Evolutionary conservation across 768 basidiomycete genomes (phyloP).

Genomic region (Rhodocollybia butyracea): DNA sequence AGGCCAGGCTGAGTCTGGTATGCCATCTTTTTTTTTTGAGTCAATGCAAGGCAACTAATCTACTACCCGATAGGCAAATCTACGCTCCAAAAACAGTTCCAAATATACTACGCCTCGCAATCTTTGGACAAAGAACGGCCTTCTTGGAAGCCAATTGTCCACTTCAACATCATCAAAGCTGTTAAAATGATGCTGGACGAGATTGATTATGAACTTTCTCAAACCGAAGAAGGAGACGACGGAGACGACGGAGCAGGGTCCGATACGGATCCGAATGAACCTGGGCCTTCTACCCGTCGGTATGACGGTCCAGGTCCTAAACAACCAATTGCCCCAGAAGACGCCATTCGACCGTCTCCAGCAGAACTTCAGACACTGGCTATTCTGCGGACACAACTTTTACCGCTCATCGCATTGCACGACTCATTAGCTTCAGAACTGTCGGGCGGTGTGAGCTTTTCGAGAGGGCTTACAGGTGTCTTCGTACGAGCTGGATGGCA

Average conservation of each 20-base stretch:
- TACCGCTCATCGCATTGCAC: slow-evolving; percentile 66
- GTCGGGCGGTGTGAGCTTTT: slow-evolving; percentile 58
- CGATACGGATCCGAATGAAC: slow-evolving; percentile 2
- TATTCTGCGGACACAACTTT: slow-evolving; percentile 50
- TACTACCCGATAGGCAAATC: slow-evolving; percentile 55
- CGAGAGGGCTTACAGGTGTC: slow-evolving; percentile 58
- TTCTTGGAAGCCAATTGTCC: slow-evolving; percentile 77
- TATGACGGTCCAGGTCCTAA: not conserved
- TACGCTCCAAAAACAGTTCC: slow-evolving; percentile 82
- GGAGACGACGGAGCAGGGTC: slow-evolving; percentile 8
- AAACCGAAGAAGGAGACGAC: slow-evolving; percentile 17
- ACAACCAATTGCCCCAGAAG: not conserved
- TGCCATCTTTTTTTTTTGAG: not conserved
- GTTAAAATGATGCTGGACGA: slow-evolving; percentile 72
- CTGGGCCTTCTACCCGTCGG: slow-evolving; percentile 5
- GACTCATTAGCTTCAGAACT: slow-evolving; percentile 66
- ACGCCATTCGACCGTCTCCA: not conserved
- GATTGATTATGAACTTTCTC: slow-evolving; percentile 55
- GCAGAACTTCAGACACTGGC: slow-evolving; percentile 38
- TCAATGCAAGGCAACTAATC: not conserved
- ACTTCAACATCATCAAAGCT: slow-evolving; percentile 82
- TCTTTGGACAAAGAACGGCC: slow-evolving; percentile 68
- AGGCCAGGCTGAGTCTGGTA: slow-evolving; percentile 72
- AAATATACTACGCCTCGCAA: slow-evolving; percentile 72
- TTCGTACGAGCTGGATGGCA: slow-evolving; percentile 77